Evolutionary conservation across 768 basidiomycete genomes (phyloP).

Genomic region (Basidioascus undulatus): DNA sequence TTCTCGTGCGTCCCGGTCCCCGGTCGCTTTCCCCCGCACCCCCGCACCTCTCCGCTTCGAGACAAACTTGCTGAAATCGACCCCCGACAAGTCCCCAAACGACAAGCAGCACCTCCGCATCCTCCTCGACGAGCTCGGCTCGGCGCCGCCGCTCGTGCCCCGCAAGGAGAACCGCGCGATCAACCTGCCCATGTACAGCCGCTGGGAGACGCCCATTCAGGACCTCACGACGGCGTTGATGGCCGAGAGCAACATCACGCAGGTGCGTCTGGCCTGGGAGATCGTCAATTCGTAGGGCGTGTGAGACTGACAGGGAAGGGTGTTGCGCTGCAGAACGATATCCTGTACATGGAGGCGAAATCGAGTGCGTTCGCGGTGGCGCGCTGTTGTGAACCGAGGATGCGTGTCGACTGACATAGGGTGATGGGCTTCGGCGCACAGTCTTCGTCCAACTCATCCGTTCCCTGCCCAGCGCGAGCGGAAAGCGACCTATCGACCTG

Average conservation of each 20-base stretch:
- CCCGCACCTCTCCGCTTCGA: neutral
- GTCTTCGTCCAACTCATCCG: slow-evolving; percentile 93
- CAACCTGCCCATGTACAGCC: slow-evolving; percentile 75
- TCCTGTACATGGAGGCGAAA: slow-evolving; percentile 99
- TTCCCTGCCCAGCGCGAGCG: slow-evolving; percentile 61
- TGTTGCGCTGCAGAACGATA: slow-evolving; percentile 42
- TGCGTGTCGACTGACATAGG: too few relatives aligned
- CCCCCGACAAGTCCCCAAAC: slow-evolving; percentile 95
- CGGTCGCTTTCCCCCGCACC: neutral
- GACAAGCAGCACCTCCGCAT: slow-evolving; percentile 95
- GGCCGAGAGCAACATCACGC: slow-evolving; percentile 69
- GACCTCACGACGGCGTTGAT: slow-evolving; percentile 90
- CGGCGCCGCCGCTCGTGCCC: slow-evolving; percentile 82
- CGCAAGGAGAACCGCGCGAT: slow-evolving; percentile 93
- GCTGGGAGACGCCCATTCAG: slow-evolving; percentile 98
- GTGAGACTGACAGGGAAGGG: too few relatives aligned
- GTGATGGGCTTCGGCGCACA: too few relatives aligned
- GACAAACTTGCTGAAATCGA: slow-evolving; percentile 32
- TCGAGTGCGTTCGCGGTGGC: too few relatives aligned
- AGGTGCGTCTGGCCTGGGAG: slow-evolving; percentile 15
- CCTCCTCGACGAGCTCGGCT: slow-evolving; percentile 80
- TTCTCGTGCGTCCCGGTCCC: slow-evolving; percentile 58
- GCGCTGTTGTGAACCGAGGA: too few relatives aligned
- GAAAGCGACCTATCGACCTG: slow-evolving; percentile 73
- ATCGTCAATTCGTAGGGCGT: too few relatives aligned